Percentiles rank a stretch among this genome's conserved stretches.
Evolutionary conservation across 179 eudicot genomes (phyloP).

Genomic region (Drosera spatulata): DNA sequence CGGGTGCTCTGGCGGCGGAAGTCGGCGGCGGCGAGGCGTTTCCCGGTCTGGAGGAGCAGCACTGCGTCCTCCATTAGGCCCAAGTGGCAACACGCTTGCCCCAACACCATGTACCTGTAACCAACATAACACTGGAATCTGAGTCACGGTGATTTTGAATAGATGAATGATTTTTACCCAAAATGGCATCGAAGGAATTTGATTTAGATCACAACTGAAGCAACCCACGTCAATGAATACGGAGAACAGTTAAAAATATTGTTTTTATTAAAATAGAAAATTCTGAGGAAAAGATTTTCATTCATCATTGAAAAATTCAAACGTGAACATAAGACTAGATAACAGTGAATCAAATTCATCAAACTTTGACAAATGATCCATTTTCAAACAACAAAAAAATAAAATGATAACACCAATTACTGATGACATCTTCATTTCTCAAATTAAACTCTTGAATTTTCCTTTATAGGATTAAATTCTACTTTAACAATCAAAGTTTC

Average conservation of each 20-base stretch:
- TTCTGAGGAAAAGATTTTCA: no score
- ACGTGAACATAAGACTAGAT: no score
- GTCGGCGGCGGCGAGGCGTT: conserved; percentile 80
- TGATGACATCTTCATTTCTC: no score
- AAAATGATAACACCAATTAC: no score
- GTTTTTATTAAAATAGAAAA: no score
- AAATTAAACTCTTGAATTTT: no score
- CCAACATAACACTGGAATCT: not conserved
- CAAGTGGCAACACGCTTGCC: conserved; percentile 87
- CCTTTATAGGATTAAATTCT: not conserved
- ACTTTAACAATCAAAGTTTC: not conserved
- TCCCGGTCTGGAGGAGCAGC: conserved; percentile 86
- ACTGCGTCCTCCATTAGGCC: conserved; percentile 94
- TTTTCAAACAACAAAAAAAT: no score
- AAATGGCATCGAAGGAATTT: conserved; percentile 2
- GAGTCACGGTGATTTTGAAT: not conserved
- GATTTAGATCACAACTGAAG: not conserved
- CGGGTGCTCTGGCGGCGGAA: conserved; percentile 85
- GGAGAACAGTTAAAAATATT: no score
- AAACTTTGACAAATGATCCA: no score
- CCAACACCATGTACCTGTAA: conserved; percentile 67
- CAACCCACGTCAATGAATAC: no score
- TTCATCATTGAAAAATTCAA: no score
- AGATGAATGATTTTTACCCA: conserved; percentile 2
- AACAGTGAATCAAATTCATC: no score